Evolutionary conservation across 2,329 filamentous ascomycete genomes (phyloP).

Genomic region (Chrysoporthe austroafricana): DNA sequence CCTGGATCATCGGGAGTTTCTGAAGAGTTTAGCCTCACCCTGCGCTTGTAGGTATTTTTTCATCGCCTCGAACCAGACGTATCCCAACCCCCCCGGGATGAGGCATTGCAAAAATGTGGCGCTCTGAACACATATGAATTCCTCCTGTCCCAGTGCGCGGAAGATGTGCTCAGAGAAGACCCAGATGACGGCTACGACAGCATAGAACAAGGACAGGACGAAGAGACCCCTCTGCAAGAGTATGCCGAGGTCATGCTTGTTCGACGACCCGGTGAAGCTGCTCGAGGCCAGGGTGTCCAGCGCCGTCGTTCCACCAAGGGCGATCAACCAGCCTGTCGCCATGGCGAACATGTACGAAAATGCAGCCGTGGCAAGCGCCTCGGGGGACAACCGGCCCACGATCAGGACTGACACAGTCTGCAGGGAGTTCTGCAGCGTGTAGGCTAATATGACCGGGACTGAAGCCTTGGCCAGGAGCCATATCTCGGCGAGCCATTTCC

Average conservation of each 20-base stretch:
- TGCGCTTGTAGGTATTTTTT: slow-evolving; percentile 92
- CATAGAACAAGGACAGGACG: slow-evolving; percentile 73
- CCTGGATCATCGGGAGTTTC: slow-evolving; percentile 38
- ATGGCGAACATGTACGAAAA: slow-evolving; percentile 96
- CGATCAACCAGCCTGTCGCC: slow-evolving; percentile 86
- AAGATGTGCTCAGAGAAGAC: slow-evolving; percentile 76
- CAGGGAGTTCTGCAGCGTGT: slow-evolving; percentile 82
- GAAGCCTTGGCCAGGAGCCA: slow-evolving; percentile 70
- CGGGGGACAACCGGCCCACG: slow-evolving; percentile 77
- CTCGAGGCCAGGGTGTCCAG: slow-evolving; percentile 84
- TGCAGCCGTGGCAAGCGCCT: slow-evolving; percentile 78
- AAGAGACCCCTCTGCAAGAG: slow-evolving; percentile 77
- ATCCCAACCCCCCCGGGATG: slow-evolving; percentile 81
- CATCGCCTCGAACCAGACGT: slow-evolving; percentile 84
- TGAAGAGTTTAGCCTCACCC: slow-evolving; percentile 66
- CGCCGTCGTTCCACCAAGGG: slow-evolving; percentile 82
- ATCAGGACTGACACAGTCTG: slow-evolving; percentile 83
- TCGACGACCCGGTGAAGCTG: slow-evolving; percentile 78
- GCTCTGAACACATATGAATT: slow-evolving; percentile 74
- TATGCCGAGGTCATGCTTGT: slow-evolving; percentile 78
- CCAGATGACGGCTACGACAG: slow-evolving; percentile 75
- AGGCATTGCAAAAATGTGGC: slow-evolving; percentile 73
- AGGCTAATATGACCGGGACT: slow-evolving; percentile 79
- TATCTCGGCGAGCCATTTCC: slow-evolving; percentile 60
- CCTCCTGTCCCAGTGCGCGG: slow-evolving; percentile 73